These are phyloP conservation scores for Mesotaenium endlicherianum DNA, from an alignment of 139 green algal genomes.

Conservation along the genomic window DNA sequence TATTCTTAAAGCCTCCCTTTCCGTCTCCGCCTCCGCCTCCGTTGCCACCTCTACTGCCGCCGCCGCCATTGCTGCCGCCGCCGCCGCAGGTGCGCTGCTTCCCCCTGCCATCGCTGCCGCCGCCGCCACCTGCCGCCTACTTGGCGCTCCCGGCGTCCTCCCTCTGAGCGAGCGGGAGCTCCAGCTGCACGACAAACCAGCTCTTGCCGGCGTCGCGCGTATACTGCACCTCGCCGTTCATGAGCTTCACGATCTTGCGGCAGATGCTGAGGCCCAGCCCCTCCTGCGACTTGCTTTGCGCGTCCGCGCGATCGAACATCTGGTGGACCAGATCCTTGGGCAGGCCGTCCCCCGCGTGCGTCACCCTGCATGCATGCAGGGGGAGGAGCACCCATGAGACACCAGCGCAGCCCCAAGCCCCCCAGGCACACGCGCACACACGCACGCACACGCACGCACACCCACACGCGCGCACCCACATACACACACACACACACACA, in stretches of 20 bases:
- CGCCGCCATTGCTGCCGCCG: neutral
- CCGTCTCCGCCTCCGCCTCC: no score
- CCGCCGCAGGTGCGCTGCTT: conserved; percentile 39
- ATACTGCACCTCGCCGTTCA: conserved; percentile 34
- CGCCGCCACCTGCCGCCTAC: no score
- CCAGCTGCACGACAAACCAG: conserved; percentile 18
- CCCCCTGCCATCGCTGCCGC: no score
- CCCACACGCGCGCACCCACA: no score
- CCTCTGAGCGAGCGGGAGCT: conserved; percentile 39
- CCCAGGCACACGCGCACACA: no score
- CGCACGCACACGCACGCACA: no score
- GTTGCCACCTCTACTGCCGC: no score
- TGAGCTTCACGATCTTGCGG: conserved; percentile 36
- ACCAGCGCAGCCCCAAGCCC: no score
- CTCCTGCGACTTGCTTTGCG: conserved; percentile 38
- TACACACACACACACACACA: no score
- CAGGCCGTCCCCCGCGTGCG: conserved; percentile 23
- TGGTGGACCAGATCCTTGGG: conserved; percentile 29
- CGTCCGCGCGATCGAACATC: conserved; percentile 40
- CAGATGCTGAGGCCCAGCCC: conserved; percentile 32
- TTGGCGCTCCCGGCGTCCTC: conserved; percentile 28
- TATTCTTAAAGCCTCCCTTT: no score
- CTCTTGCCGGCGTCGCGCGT: conserved; percentile 23
- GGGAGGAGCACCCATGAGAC: no score
- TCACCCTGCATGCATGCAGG: conserved; percentile 7